Evolutionary conservation across 2,329 filamentous ascomycete genomes (phyloP).

Genomic region (Fusarium paranaense): DNA sequence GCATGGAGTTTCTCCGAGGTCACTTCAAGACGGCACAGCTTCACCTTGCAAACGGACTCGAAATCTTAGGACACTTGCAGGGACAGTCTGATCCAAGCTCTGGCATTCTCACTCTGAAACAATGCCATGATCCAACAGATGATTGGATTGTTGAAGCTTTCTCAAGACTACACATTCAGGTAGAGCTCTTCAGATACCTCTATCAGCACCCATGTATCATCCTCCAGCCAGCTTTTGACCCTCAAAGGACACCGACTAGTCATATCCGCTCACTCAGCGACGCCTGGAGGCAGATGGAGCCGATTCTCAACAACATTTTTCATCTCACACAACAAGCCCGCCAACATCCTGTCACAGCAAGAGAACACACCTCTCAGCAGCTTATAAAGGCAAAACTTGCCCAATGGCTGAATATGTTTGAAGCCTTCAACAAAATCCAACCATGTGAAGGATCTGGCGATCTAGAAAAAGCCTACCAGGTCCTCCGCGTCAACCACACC

Average conservation of each 20-base stretch:
- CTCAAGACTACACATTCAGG: slow-evolving; percentile 45
- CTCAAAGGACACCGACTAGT: not conserved
- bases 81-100: slow-evolving; percentile 48
- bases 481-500: slow-evolving; percentile 54
- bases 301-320: slow-evolving; percentile 38
- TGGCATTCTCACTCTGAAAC: slow-evolving; percentile 16
- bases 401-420: slow-evolving; percentile 41
- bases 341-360: not conserved
- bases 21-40: slow-evolving; percentile 35
- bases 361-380: slow-evolving; percentile 15
- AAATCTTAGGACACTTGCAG: slow-evolving; percentile 52
- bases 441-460: slow-evolving; percentile 25
- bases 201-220: slow-evolving; percentile 27
- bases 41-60: slow-evolving; percentile 32
- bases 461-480: slow-evolving; percentile 34
- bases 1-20: slow-evolving; percentile 32
- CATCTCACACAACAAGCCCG: slow-evolving; percentile 29
- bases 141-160: slow-evolving; percentile 59
- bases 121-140: slow-evolving; percentile 48
- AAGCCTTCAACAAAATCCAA: slow-evolving; percentile 34
- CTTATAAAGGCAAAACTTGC: slow-evolving; percentile 27
- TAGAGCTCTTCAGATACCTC: slow-evolving; percentile 38
- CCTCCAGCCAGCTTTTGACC: slow-evolving; percentile 6
- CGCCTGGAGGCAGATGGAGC: slow-evolving; percentile 34
- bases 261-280: slow-evolving; percentile 29